Base-by-base conservation (phyloP, 306 rosid species). In the Ochetophila trinervis region DNA sequence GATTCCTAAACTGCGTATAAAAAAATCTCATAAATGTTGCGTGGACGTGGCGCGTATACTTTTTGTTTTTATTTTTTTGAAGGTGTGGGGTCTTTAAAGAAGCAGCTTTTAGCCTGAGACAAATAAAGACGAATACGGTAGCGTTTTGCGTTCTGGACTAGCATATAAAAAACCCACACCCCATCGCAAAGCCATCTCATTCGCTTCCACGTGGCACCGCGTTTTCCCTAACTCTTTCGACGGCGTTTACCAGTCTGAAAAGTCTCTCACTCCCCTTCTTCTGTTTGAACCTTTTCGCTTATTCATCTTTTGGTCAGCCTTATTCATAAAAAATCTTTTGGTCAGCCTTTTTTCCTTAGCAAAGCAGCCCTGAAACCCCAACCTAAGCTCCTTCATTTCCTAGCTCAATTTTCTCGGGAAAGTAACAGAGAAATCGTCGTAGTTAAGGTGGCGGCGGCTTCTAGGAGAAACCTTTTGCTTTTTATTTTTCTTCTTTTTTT, bases 171-270 rank as follows among this genome's bases (percentile, higher is more conserved):
- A 37, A 8, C 44, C 44, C 44, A 37, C 10, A 8, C 8, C 44
- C 37, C 13, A 16, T 5, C 24, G 8, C 54, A n/a, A 50, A 15
- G 19, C 11, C 20, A 50, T 5, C 18, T 11, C 23, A 3, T 1
- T 5, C 16, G 6, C 50, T 12, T 67, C 85, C 73, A 82, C 79
- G 80, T 86, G 83, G 83, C 87, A 81, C 89, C 93, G 97, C 93
- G 91, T 91, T 79, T 75, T 71, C 34, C 14, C 13, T 62, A 53
- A 49, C 57, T 62, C 49, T 22, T 57, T 45, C 87, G 71, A 76
- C 84, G 78, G 83, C 93, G 93, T 88, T 88, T 82, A 91, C 97
- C 79, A 73, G 86, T 72, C 61, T 60, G 24, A 53, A 47, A 50
- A 69, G 59, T 63, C 70, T 53, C 82, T 32, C 62, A 20, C 67